A percentile compares a stretch with the other conserved stretches of the same genome.
phyloP scores from a whole-genome alignment of 768 basidiomycete genomes.

The Lepiota brunneoincarnata region DNA sequence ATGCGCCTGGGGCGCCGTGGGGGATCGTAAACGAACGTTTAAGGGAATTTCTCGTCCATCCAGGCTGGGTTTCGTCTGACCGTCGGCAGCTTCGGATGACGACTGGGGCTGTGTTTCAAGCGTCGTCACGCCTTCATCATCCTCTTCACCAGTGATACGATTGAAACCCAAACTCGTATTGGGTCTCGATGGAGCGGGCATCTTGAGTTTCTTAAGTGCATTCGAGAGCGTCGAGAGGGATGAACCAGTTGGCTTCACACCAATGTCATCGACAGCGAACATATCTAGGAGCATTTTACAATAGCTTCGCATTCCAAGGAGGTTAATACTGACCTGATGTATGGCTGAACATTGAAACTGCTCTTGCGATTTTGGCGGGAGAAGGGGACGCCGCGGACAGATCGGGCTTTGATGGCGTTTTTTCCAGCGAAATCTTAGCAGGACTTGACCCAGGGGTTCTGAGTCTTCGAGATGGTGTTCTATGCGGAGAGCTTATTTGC shows the following conservation, averaged over 20 bases:
- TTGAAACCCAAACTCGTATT: conserved; percentile 73
- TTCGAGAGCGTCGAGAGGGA: conserved; percentile 64
- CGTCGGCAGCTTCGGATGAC: conserved; percentile 19
- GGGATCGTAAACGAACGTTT: conserved; percentile 23
- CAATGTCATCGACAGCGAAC: conserved; percentile 16
- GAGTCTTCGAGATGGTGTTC: conserved; percentile 6
- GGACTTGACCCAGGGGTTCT: conserved; percentile 18
- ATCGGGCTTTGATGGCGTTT: conserved; percentile 21
- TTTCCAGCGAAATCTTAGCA: conserved; percentile 22
- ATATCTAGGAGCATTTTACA: conserved; percentile 12
- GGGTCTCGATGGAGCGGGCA: conserved; percentile 63
- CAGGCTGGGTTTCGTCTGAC: conserved; percentile 16
- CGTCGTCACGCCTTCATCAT: conserved; percentile 19
- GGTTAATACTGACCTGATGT: conserved; percentile 10
- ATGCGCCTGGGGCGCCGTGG: conserved; percentile 13
- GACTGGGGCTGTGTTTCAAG: conserved; percentile 13
- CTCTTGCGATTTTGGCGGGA: conserved; percentile 15
- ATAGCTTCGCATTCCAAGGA: not conserved
- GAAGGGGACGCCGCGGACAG: conserved; percentile 18
- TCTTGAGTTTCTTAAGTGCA: conserved; percentile 68
- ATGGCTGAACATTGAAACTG: conserved; percentile 14
- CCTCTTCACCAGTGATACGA: conserved; percentile 26
- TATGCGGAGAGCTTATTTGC: conserved; percentile 27
- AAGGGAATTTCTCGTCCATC: conserved; percentile 12
- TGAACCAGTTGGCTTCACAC: conserved; percentile 28